Evolutionary conservation across 2,329 filamentous ascomycete genomes (phyloP).

Genomic region (Triangularia verruculosa): DNA sequence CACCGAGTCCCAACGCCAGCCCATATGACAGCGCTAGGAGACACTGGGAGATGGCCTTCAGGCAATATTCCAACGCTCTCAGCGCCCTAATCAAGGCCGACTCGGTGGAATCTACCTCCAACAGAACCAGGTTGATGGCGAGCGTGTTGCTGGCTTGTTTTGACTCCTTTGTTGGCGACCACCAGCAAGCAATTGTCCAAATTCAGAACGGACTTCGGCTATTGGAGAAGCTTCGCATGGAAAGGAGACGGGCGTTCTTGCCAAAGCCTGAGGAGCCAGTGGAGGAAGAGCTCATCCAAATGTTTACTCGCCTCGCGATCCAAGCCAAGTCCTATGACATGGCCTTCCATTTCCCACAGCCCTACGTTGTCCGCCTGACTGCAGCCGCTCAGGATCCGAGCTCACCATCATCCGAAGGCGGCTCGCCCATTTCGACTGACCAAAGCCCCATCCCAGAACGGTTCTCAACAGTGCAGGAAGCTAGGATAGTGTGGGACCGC

Average conservation of each 20-base stretch:
- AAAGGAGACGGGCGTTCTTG: slow-evolving; percentile 41
- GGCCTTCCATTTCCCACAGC: slow-evolving; percentile 64
- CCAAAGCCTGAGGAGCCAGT: slow-evolving; percentile 46
- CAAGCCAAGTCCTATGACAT: slow-evolving; percentile 67
- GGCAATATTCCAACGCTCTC: slow-evolving; percentile 57
- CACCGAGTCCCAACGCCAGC: slow-evolving; percentile 38
- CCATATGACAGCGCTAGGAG: slow-evolving; percentile 39
- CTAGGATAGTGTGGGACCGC: slow-evolving; percentile 54
- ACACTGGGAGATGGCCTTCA: slow-evolving; percentile 60
- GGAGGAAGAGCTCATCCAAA: slow-evolving; percentile 58
- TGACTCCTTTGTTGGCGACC: slow-evolving; percentile 64
- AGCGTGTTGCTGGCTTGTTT: slow-evolving; percentile 66
- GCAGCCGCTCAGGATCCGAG: slow-evolving; percentile 36
- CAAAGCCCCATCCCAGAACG: slow-evolving; percentile 40
- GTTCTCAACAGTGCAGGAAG: slow-evolving; percentile 52
- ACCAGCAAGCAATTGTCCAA: slow-evolving; percentile 58
- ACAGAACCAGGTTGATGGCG: slow-evolving; percentile 59
- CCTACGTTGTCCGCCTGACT: slow-evolving; percentile 55
- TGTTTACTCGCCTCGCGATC: slow-evolving; percentile 62
- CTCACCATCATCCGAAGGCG: slow-evolving; percentile 44
- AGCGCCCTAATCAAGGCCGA: slow-evolving; percentile 47
- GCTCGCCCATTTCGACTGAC: slow-evolving; percentile 40
- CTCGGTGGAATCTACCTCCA: slow-evolving; percentile 42
- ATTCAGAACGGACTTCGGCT: slow-evolving; percentile 58
- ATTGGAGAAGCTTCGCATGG: slow-evolving; percentile 50